Base-by-base conservation (phyloP, 768 basidiomycete species). In the Boletellus emodensis region DNA sequence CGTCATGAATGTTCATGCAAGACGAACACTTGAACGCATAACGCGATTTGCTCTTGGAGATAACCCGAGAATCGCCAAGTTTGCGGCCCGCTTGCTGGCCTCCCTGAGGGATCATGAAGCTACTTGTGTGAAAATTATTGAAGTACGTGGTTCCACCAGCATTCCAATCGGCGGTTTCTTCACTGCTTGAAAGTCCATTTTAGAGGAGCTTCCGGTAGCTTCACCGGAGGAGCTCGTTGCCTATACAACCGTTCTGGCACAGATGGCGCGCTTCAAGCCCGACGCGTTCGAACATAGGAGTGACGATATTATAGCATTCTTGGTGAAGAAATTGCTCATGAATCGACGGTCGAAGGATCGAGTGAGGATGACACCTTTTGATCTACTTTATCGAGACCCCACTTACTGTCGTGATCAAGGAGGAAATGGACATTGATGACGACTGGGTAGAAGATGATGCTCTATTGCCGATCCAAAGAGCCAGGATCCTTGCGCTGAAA, bases 401-500 rank as follows among this genome's bases (percentile, higher is more conserved):
- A 61, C 33, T 17, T 57, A 11, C 30, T n/a, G 46, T 30, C 2
- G 8, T 30, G 8, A 30, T 49, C 38, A 48, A 87, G 83, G 76
- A 80, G 17, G 75, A 74, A 22, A 82, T 82, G 76, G 77, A 82
- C 15, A 58, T 63, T 5, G 80, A 80, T 13, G 78, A 81, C 36
- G 89, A 94, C 57, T 97, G 94, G 94, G 71, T 80, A 10, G 79
- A 84, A 30, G 85, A 93, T 32, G 74, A 75, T 0, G 75, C 83
- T 3, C 64, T 95, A 18, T 62, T 80, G 0, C 70, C 75, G 2
- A 72, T 75, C 4, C 76, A 91, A 1, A 73, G 72, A 39, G 87
- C 90, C 0, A 91, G 90, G 62, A 63, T 96, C 3, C 69, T 85
- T 8, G 78, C 83, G 2, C 64, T 98, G 20, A 94, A 96, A 67